Percentiles rank a stretch among this genome's conserved stretches.
Conservation (phyloP, 2,329 filamentous ascomycete species). For the Mycocentrospora acerina region DNA sequence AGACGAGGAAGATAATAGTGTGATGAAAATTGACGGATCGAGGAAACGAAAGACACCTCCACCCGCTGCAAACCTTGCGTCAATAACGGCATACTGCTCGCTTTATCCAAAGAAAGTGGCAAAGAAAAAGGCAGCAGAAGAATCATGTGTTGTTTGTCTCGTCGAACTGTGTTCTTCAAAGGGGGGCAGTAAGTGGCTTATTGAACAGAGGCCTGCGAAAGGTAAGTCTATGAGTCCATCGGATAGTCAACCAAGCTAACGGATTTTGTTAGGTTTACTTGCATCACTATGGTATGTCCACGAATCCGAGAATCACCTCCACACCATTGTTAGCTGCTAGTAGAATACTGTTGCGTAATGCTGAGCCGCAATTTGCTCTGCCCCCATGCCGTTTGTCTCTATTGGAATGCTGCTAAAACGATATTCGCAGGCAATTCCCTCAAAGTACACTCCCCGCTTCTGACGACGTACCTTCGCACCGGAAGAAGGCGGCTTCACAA, state of each 20-base stretch:
- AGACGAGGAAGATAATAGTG: conserved; percentile 4
- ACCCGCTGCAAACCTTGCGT: conserved; percentile 9
- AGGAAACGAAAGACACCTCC: conserved; percentile 29
- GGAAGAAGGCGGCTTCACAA: conserved; percentile 25
- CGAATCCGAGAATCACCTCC: no score
- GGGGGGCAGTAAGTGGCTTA: conserved; percentile 31
- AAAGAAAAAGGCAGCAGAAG: conserved; percentile 38
- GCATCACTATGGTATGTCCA: conserved; percentile 32
- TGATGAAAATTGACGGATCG: conserved; percentile 2
- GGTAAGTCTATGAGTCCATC: conserved; percentile 16
- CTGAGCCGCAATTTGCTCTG: no score
- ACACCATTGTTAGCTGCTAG: no score
- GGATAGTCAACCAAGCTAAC: conserved; percentile 3
- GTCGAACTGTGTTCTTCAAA: conserved; percentile 18
- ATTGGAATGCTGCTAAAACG: not conserved
- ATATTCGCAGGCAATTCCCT: conserved; percentile 31
- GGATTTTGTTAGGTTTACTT: conserved; percentile 16
- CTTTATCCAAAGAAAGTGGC: conserved; percentile 38
- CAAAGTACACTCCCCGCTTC: conserved; percentile 22
- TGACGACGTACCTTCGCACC: conserved; percentile 17
- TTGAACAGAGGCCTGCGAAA: conserved; percentile 40
- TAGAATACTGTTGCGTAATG: no score
- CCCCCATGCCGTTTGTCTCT: no score
- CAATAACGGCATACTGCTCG: conserved; percentile 30
- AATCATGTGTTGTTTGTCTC: conserved; percentile 37